These are phyloP conservation scores for Podosphaera aphanis DNA, from an alignment of 2,329 filamentous ascomycete species.

Conservation along the genomic window DNA sequence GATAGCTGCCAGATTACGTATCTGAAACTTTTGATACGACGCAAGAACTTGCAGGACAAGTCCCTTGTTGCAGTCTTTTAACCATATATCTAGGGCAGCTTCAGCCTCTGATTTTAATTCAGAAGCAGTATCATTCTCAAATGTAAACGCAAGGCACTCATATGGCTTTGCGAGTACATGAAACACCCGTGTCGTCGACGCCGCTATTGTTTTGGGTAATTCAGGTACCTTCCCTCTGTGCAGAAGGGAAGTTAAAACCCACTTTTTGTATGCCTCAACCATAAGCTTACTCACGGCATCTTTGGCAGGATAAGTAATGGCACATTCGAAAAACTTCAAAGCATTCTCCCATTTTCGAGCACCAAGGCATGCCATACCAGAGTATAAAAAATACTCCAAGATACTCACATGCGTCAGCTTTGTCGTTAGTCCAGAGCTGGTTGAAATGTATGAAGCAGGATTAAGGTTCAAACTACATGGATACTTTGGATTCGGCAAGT, in stretches of 20 bases:
- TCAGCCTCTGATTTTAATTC: conserved; percentile 42
- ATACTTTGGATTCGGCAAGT: conserved; percentile 16
- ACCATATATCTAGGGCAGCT: conserved; percentile 34
- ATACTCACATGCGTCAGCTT: conserved; percentile 28
- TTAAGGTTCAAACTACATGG: conserved; percentile 24
- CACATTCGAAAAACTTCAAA: conserved; percentile 34
- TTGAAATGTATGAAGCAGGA: conserved; percentile 33
- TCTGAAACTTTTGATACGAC: conserved; percentile 52
- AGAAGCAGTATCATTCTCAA: conserved; percentile 32
- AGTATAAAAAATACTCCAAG: conserved; percentile 42
- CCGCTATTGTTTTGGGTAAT: conserved; percentile 32
- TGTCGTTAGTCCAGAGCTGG: conserved; percentile 31
- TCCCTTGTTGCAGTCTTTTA: conserved; percentile 46
- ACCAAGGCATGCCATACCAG: conserved; percentile 40
- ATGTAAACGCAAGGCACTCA: conserved; percentile 42
- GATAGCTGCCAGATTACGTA: conserved; percentile 47
- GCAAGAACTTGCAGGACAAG: conserved; percentile 46
- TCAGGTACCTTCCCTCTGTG: conserved; percentile 34
- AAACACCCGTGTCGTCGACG: conserved; percentile 30
- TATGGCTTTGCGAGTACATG: conserved; percentile 44
- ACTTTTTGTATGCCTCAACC: conserved; percentile 81
- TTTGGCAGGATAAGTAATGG: conserved; percentile 41
- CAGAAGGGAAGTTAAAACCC: conserved; percentile 56
- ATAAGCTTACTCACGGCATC: conserved; percentile 51
- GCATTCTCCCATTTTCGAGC: conserved; percentile 38